A percentile compares a stretch with the other conserved stretches of the same genome.
Evolutionary conservation across 2,329 filamentous ascomycete genomes (phyloP).

Genomic region (Xylariales sp.): DNA sequence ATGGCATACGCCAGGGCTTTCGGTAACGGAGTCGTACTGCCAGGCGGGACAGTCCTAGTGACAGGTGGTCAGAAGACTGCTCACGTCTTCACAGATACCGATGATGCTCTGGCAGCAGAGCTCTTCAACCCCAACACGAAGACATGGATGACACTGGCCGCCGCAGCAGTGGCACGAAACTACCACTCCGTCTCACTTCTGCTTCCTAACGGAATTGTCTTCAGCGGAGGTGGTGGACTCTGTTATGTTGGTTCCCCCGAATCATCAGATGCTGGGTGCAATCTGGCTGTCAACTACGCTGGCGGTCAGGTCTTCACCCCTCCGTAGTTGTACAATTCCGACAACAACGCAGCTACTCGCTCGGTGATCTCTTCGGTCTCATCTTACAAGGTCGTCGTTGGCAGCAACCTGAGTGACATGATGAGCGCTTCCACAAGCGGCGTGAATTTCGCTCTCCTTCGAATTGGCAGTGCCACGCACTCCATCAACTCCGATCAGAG

Average conservation of each 20-base stretch:
- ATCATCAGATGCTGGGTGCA: conserved; percentile 17
- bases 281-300: conserved; percentile 43
- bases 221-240: conserved; percentile 48
- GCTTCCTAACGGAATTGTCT: conserved; percentile 44
- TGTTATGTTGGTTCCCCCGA: conserved; percentile 34
- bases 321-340: conserved; percentile 46
- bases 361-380: conserved; percentile 36
- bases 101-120: conserved; percentile 37
- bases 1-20: conserved; percentile 12
- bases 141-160: conserved; percentile 32
- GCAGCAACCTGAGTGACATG: conserved; percentile 26
- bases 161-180: conserved; percentile 36
- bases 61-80: conserved; percentile 41
- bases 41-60: conserved; percentile 42
- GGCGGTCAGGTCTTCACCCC: conserved; percentile 53
- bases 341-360: conserved; percentile 34
- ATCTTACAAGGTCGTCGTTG: conserved; percentile 23
- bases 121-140: conserved; percentile 39
- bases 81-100: conserved; percentile 39
- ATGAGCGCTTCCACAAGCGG: conserved; percentile 16
- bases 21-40: conserved; percentile 19
- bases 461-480: conserved; percentile 47
- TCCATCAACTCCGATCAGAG: conserved; percentile 55
- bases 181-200: conserved; percentile 48
- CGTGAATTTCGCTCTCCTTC: conserved; percentile 37